phyloP scores from a whole-genome alignment of 2,329 filamentous ascomycete species.

The Drechslera avenae region DNA sequence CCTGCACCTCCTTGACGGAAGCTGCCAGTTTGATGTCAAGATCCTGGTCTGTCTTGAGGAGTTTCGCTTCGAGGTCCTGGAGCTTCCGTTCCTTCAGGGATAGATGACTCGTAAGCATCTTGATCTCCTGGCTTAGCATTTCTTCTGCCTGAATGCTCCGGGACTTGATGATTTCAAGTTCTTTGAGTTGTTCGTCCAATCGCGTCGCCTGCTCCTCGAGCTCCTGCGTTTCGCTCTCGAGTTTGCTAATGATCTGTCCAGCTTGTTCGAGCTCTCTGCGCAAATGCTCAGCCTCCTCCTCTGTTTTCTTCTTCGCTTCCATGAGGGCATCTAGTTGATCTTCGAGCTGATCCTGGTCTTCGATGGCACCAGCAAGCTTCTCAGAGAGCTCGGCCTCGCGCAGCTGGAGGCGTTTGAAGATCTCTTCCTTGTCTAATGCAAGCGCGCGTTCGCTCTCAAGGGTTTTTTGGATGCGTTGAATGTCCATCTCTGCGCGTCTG shows the following conservation, averaged over 20 bases:
- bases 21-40: constrained; percentile 81
- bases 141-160: constrained; percentile 78
- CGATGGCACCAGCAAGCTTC: constrained; percentile 87
- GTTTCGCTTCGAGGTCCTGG: constrained; percentile 81
- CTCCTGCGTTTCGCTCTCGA: constrained; percentile 85
- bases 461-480: constrained; percentile 88
- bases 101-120: constrained; percentile 89
- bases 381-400: constrained; percentile 93
- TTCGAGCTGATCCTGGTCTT: constrained; percentile 92
- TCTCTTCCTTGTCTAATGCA: constrained; percentile 96
- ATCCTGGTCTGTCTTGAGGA: constrained; percentile 86
- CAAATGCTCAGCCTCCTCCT: constrained; percentile 80
- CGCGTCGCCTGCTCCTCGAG: constrained; percentile 70
- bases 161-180: constrained; percentile 71
- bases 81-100: constrained; percentile 87
- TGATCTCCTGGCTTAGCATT: constrained; percentile 79
- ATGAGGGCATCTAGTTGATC: constrained; percentile 90
- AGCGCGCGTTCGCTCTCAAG: constrained; percentile 95
- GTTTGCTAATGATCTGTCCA: constrained; percentile 78
- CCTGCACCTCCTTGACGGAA: constrained; percentile 79
- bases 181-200: constrained; percentile 72
- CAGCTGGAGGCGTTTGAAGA: constrained; percentile 92
- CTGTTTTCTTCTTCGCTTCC: constrained; percentile 84
- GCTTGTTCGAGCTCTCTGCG: constrained; percentile 89
- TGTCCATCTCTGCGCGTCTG: constrained; percentile 82